These are phyloP conservation scores for Chlorella variabilis DNA, from an alignment of 163 green algal species.

Conservation along the genomic window DNA sequence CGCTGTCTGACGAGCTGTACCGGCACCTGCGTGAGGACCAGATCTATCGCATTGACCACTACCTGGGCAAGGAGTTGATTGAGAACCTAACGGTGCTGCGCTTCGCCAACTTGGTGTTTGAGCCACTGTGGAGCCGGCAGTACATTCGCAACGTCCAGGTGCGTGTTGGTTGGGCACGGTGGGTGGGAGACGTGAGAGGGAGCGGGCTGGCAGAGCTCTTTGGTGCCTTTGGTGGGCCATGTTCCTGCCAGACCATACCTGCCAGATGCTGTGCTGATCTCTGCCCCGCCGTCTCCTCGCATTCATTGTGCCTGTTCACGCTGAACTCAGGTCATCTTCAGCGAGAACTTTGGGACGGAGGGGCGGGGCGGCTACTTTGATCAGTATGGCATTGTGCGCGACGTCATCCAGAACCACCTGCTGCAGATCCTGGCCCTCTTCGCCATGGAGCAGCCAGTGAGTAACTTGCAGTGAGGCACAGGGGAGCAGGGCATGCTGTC, in stretches of 20 bases:
- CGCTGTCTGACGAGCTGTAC: conserved; percentile 76
- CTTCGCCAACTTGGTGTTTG: conserved; percentile 99
- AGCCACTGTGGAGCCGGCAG: conserved; percentile 95
- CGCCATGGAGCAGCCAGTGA: conserved; percentile 96
- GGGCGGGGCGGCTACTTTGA: conserved; percentile 98
- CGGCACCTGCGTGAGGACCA: conserved; percentile 93
- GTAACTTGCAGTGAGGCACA: background rate
- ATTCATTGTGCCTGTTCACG: too few relatives aligned
- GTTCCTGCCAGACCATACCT: too few relatives aligned
- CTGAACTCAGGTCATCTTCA: conserved; percentile 98
- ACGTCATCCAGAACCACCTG: conserved; percentile 99
- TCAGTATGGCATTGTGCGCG: conserved; percentile 95
- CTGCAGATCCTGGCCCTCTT: conserved; percentile 99
- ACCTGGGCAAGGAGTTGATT: conserved; percentile 97
- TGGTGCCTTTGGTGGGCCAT: too few relatives aligned
- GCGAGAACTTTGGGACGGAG: conserved; percentile 98
- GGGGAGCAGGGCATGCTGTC: background rate
- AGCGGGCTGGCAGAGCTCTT: too few relatives aligned
- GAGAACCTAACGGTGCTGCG: conserved; percentile 96
- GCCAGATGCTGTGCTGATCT: too few relatives aligned
- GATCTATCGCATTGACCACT: conserved; percentile 98
- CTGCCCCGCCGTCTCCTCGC: too few relatives aligned
- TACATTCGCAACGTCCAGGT: conserved; percentile 97
- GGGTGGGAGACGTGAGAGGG: too few relatives aligned
- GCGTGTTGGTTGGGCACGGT: too few relatives aligned